These are phyloP conservation scores for Tuber melanosporum DNA, from an alignment of 495 filamentous ascomycete genomes.

Conservation along the genomic window DNA sequence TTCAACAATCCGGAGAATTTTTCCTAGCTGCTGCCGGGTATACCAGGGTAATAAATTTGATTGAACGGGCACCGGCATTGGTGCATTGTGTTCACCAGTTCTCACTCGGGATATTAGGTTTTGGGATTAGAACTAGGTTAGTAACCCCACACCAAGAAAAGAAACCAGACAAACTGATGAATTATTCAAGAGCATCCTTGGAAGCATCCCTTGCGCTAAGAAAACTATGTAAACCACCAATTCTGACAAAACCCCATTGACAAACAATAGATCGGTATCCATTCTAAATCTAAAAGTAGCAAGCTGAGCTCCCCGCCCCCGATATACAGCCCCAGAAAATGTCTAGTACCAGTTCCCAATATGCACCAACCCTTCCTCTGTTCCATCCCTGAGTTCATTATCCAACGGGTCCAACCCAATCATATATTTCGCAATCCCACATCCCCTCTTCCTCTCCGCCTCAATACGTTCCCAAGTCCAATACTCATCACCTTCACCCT, in stretches of 20 bases:
- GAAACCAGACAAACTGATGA: neutral
- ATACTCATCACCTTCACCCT: constrained; percentile 44
- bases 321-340: neutral
- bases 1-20: neutral
- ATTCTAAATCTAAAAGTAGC: neutral
- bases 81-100: neutral
- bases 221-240: neutral
- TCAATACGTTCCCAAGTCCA: constrained; percentile 56
- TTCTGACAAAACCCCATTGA: neutral
- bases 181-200: neutral
- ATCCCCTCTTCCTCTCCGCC: constrained; percentile 51
- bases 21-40: neutral
- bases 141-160: neutral
- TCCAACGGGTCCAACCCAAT: constrained; percentile 49
- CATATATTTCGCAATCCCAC: constrained; percentile 52
- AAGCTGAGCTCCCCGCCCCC: neutral
- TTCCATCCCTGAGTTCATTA: constrained; percentile 44
- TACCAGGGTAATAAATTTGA: too few species aligned
- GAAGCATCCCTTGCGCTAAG: neutral
- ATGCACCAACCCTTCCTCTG: constrained; percentile 44
- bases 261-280: neutral
- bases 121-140: neutral
- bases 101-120: neutral
- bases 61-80: neutral
- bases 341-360: constrained; percentile 34